phyloP scores from a whole-genome alignment of 1,284 basidiomycete species.

The Sporisorium graminicola region DNA sequence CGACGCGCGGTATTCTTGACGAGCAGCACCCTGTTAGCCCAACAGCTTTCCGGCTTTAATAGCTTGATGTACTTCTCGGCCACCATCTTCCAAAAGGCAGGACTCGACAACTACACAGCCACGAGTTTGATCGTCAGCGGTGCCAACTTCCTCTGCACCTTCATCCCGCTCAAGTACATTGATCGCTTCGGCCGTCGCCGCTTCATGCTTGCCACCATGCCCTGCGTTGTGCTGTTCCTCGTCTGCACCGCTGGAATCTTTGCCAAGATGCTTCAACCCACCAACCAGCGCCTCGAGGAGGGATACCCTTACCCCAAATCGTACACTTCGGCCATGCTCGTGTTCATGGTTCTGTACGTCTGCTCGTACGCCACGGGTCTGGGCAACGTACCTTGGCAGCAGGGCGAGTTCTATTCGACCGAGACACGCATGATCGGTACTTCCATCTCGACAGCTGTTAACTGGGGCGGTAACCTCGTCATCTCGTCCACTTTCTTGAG shows the following conservation, averaged over 20 bases:
- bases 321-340: constrained; percentile 79
- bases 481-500: constrained; percentile 83
- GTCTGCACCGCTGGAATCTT: constrained; percentile 81
- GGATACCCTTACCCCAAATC: constrained; percentile 77
- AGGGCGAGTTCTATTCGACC: constrained; percentile 81
- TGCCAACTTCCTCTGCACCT: constrained; percentile 79
- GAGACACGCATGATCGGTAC: constrained; percentile 80
- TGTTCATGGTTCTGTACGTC: constrained; percentile 84
- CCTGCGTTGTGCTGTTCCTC: constrained; percentile 81
- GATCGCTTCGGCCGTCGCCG: constrained; percentile 81
- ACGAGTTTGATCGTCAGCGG: constrained; percentile 67
- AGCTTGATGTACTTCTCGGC: constrained; percentile 70
- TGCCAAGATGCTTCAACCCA: constrained; percentile 78
- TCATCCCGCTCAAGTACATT: constrained; percentile 80
- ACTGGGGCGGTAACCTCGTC: constrained; percentile 83
- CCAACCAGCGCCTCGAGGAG: constrained; percentile 77
- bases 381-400: constrained; percentile 87
- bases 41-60: constrained; percentile 71
- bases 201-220: constrained; percentile 82
- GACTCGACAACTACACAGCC: constrained; percentile 68
- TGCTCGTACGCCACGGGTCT: constrained; percentile 78
- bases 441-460: constrained; percentile 80
- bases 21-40: constrained; percentile 44
- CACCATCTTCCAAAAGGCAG: constrained; percentile 68
- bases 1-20: constrained; percentile 46